Evolutionary conservation across 1,139 yeast genomes (phyloP), one percentile per base, ranked within the genome.

Genomic region (Pichia sp.): DNA sequence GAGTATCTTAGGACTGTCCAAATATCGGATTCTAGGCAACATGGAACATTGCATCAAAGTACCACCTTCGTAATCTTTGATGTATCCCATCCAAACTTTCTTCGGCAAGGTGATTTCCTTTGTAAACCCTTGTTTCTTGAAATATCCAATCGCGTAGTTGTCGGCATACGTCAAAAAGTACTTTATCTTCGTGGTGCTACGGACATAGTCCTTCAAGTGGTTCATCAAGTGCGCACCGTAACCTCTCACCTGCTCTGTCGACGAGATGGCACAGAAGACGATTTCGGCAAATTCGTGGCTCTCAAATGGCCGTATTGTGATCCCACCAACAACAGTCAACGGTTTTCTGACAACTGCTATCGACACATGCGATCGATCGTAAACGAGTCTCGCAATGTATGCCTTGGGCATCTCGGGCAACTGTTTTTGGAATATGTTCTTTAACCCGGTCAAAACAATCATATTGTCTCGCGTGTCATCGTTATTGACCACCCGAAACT

Each of bases 151-250:
- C 54, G 99, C 99, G 71, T 93, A 93, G 71, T 93, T 93, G 74
- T 93, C 99, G 3, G 99, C 99, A 72, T 93, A 93, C 0, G 99
- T 95, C 60, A 93, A 72, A 67, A 95, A 95, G 69, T 93, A 87
- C 71, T 83, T 85, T 53, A 95, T 85, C 16, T 87, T 89, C 2
- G 96, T 83, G 0, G 97, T 91, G 29, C 93, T 87, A 62, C 92
- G 77, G 47, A 93, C 98, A 68, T 93, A 93, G 70, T 93, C 99
- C 68, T 93, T 93, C 62, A 93, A 75, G 73, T 93, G 99, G 71
- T 95, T 93, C 99, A 93, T 93, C 67, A 93, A 72, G 71, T 95
- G 99, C 0, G 99, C 99, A 70, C 99, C 99, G 67, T 93, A 95
- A 42, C 99, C 99, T 60, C 97, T 75, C 30, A 95, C 99, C 73